Conservation (phyloP, 257 asterid genomes). For the Solanum tarijense region DNA sequence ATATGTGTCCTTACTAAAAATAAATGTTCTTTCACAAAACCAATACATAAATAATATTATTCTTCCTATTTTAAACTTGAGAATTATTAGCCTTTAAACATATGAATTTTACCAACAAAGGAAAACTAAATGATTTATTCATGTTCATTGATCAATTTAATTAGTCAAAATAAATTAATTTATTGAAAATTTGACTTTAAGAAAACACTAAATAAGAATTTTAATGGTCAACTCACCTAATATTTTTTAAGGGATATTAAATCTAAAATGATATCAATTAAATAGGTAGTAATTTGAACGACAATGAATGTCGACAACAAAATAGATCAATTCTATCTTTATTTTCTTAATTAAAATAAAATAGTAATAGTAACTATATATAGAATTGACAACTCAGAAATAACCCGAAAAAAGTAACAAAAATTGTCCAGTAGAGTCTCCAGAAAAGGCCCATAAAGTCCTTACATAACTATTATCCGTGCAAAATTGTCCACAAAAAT, state of each 20-base stretch:
- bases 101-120: background rate
- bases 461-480: background rate
- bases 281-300: background rate
- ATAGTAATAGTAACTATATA: too few relatives aligned
- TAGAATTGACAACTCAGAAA: background rate
- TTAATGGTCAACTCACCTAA: background rate
- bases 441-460: background rate
- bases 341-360: background rate
- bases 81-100: background rate
- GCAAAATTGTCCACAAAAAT: background rate
- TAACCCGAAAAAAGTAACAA: background rate
- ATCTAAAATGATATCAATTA: too few relatives aligned
- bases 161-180: too few relatives aligned
- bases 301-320: background rate
- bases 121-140: too few relatives aligned
- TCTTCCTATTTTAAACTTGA: background rate
- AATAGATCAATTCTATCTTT: too few relatives aligned
- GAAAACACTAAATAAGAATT: accelerated
- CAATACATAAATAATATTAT: too few relatives aligned
- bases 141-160: too few relatives aligned
- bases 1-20: too few relatives aligned
- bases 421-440: background rate
- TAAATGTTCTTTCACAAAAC: background rate
- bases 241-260: too few relatives aligned
- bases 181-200: too few relatives aligned